A percentile compares a stretch with the other conserved stretches of the same genome.
Evolutionary conservation across 257 asterid genomes (phyloP).

Genomic region (Echites panduratus): DNA sequence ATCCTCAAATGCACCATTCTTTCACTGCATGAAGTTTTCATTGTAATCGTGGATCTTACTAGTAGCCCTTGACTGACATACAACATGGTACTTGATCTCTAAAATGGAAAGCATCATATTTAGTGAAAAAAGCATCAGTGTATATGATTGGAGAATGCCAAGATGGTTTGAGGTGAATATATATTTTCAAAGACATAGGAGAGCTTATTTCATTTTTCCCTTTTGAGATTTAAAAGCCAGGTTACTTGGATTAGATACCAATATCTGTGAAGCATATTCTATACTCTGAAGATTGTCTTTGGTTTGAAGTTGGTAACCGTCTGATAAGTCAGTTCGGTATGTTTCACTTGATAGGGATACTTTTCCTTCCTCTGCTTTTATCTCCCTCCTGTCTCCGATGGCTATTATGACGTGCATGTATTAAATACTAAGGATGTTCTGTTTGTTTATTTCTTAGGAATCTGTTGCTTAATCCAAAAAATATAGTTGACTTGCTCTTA

Average conservation of each 20-base stretch:
- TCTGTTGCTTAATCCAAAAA: neutral
- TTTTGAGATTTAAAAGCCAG: neutral
- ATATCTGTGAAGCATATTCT: neutral
- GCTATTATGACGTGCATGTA: too few relatives aligned
- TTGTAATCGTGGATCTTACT: neutral
- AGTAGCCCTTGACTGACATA: neutral
- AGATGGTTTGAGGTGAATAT: neutral
- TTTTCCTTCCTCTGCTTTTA: neutral
- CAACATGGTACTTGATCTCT: neutral
- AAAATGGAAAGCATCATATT: neutral
- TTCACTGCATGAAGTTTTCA: neutral
- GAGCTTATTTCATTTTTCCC: neutral
- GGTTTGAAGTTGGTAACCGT: neutral
- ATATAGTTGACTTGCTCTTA: neutral
- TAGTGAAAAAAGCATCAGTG: neutral
- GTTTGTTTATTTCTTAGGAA: neutral
- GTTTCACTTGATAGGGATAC: neutral
- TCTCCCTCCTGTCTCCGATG: neutral
- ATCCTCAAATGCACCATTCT: neutral
- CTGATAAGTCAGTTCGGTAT: neutral
- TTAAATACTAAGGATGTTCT: neutral
- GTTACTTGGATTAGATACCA: neutral
- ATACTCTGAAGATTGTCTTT: neutral
- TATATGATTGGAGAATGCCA: conserved; percentile 1
- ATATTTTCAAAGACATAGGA: neutral